Base-by-base conservation (phyloP, 768 basidiomycete genomes). In the Amanita exitialis region DNA sequence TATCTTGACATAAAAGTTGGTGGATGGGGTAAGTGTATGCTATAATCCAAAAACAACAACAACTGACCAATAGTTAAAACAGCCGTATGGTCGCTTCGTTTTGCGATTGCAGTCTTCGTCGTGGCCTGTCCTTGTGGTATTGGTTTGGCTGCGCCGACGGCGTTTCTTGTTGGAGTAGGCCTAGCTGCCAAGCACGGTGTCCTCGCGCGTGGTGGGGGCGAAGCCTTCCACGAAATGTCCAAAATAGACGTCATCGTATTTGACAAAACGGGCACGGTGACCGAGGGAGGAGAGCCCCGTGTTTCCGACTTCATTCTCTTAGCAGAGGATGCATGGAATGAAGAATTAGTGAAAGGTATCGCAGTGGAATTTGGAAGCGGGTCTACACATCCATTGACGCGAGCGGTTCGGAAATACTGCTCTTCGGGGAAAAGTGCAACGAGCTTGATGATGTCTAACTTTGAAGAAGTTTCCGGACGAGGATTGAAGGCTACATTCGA, bases 81-180 rank as follows among this genome's bases (percentile, higher is more conserved):
- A 86, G 81, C 75, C 39, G 70, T 84, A 2, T 86, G 84, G 83
- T 82, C 88, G 1, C 69, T 92, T 15, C 80, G 89, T 57, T 92
- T 93, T 59, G 80, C 86, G 2, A 86, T 91, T 30, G 78, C 88
- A 3, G 85, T 85, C 6, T 83, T 91, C 52, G 86, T 92, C 12
- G 80, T 90, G 12, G 86, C 89, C 3, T 92, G 90, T 62, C 90
- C 90, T 3, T 92, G 89, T 57, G 88, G 89, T 6, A 86, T 90
- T 32, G 88, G 84, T 23, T 75, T 93, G 8, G 90, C 90, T 2
- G 89, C 88, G 2, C 90, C 90, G 0, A 90, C 89, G 0, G 90
- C 90, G 6, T 75, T 90, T 28, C 75, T 90, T 3, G 89, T 93
- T 3, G 90, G 90, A 3, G 79, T 82, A 4, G 90, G 90, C 3